A percentile compares a stretch with the other conserved stretches of the same genome.
Evolutionary conservation across 148 eudicot species (phyloP).

Genomic region (Persicaria maculosa): DNA sequence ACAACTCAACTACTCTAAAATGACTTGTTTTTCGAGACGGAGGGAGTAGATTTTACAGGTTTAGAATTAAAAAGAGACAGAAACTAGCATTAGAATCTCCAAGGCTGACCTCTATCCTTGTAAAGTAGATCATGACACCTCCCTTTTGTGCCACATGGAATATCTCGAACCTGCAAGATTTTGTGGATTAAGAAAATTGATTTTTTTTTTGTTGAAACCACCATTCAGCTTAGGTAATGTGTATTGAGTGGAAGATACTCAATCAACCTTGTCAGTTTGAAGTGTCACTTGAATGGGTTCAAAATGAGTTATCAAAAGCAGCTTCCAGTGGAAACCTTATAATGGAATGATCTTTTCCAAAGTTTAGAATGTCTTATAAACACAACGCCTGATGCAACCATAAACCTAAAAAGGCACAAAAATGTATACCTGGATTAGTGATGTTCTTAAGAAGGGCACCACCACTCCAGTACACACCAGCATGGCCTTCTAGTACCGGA

Average conservation of each 20-base stretch:
- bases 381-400: too few species aligned
- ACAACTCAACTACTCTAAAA: too few species aligned
- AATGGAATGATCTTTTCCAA: background rate
- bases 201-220: too few species aligned
- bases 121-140: slow-evolving; percentile 90
- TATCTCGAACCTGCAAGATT: slow-evolving; percentile 66
- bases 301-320: slow-evolving; percentile 72
- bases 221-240: too few species aligned
- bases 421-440: slow-evolving; percentile 52
- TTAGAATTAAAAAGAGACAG: too few species aligned
- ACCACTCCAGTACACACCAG: slow-evolving; percentile 94
- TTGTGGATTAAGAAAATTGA: background rate
- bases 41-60: too few species aligned
- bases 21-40: too few species aligned
- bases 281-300: slow-evolving; percentile 94
- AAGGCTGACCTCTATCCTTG: slow-evolving; percentile 64
- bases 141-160: slow-evolving; percentile 99
- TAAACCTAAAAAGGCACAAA: too few species aligned
- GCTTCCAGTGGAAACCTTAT: slow-evolving; percentile 74
- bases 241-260: too few species aligned
- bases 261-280: slow-evolving; percentile 59
- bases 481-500: slow-evolving; percentile 98
- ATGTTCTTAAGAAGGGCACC: slow-evolving; percentile 82
- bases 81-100: background rate
- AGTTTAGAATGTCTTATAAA: too few species aligned